Conservation (phyloP, 1,139 yeast species). For the Diutina siamensis region DNA sequence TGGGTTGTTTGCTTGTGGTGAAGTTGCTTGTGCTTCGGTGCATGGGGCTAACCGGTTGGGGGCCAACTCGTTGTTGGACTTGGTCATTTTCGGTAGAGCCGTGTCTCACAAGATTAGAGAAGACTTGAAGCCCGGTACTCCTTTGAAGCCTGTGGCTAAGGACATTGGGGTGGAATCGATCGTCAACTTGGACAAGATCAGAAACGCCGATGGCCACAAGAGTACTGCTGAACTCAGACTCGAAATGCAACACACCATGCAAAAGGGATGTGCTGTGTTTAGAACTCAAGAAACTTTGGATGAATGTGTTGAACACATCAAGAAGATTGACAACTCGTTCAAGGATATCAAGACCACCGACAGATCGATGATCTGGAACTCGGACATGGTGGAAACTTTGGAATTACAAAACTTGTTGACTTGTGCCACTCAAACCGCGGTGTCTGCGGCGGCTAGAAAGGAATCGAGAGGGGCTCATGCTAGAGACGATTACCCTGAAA, state of each 20-base stretch:
- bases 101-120: conserved; percentile 88
- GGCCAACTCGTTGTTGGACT: conserved; percentile 94
- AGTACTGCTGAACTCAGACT: conserved; percentile 83
- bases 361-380: conserved; percentile 98
- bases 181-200: conserved; percentile 77
- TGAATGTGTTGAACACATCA: conserved; percentile 78
- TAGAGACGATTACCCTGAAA: conserved; percentile 91
- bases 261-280: conserved; percentile 93
- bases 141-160: conserved; percentile 64
- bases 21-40: conserved; percentile 97
- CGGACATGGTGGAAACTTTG: conserved; percentile 90
- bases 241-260: conserved; percentile 94
- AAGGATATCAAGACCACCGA: conserved; percentile 71
- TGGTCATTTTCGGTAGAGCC: conserved; percentile 98
- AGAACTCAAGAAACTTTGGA: conserved; percentile 89
- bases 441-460: conserved; percentile 86
- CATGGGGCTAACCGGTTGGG: conserved; percentile 99
- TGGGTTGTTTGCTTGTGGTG: conserved; percentile 97
- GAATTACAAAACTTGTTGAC: conserved; percentile 95
- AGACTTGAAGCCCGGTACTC: conserved; percentile 76
- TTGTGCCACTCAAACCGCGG: conserved; percentile 94
- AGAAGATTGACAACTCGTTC: conserved; percentile 63
- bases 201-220: conserved; percentile 75
- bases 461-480: conserved; percentile 99
- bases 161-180: conserved; percentile 86